Conservation (phyloP, 2,329 filamentous ascomycete species). For the Colletotrichum acutatum region DNA sequence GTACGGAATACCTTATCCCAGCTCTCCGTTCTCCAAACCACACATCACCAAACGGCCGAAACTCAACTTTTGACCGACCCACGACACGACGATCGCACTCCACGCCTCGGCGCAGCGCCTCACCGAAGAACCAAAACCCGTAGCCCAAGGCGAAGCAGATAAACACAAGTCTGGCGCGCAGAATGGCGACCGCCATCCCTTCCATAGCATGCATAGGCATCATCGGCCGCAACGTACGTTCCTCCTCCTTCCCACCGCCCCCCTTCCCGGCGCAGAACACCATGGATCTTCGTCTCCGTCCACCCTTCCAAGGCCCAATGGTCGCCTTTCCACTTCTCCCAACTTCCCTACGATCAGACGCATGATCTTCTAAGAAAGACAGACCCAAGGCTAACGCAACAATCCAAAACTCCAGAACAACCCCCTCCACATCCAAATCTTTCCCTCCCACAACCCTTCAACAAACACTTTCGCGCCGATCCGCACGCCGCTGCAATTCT, state of each 20-base stretch:
- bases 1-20: not conserved
- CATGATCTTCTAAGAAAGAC: too few relatives aligned
- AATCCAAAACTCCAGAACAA: conserved; percentile 76
- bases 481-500: conserved; percentile 86
- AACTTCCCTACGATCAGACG: not conserved
- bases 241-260: not conserved
- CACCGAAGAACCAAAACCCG: not conserved
- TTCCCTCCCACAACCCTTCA: conserved; percentile 76
- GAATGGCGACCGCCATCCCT: conserved; percentile 74
- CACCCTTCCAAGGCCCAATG: too few relatives aligned
- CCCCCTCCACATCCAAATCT: conserved; percentile 91
- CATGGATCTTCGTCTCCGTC: not conserved
- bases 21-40: conserved; percentile 27
- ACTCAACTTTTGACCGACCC: not conserved
- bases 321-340: not conserved
- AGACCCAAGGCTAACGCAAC: conserved; percentile 22
- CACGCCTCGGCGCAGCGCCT: not conserved
- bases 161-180: not conserved
- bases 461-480: conserved; percentile 65
- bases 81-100: not conserved
- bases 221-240: conserved; percentile 87
- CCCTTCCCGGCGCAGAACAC: not conserved
- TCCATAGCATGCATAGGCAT: conserved; percentile 94
- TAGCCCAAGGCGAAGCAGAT: not conserved
- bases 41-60: not conserved